phyloP scores from a whole-genome alignment of 352 stramenopile species.

The Globisporangium canariense region DNA sequence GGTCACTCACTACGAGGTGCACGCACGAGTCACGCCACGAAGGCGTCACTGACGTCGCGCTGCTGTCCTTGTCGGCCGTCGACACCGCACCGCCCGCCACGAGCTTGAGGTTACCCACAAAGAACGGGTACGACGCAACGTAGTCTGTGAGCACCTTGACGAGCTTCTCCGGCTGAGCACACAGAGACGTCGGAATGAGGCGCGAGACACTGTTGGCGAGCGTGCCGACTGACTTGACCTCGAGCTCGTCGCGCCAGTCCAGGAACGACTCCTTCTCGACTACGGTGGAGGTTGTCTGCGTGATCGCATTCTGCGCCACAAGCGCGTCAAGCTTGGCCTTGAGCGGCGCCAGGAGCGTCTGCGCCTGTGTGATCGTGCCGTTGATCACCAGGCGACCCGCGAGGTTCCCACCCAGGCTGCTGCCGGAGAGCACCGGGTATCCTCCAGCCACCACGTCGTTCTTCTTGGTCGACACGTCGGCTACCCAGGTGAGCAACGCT shows the following conservation, averaged over 20 bases:
- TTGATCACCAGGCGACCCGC: conserved; percentile 1
- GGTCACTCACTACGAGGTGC: conserved; percentile 4
- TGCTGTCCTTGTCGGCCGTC: conserved; percentile 6
- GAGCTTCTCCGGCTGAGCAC: not conserved
- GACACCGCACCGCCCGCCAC: conserved; percentile 8
- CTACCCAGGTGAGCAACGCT: conserved; percentile 2
- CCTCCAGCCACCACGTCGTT: conserved; percentile 3
- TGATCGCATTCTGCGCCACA: not conserved
- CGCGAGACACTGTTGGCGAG: conserved; percentile 2
- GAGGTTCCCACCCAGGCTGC: not conserved
- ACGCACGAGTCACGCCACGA: conserved; percentile 12
- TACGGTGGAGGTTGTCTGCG: not conserved
- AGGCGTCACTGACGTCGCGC: not conserved
- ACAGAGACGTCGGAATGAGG: conserved; percentile 1
- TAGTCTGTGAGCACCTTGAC: conserved; percentile 8
- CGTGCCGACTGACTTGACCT: not conserved
- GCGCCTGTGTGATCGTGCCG: not conserved
- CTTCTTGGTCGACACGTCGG: not conserved
- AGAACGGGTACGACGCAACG: not conserved
- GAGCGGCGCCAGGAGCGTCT: not conserved
- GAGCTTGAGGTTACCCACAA: conserved; percentile 2
- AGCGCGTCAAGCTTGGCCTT: not conserved
- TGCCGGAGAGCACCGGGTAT: not conserved
- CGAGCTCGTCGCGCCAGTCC: not conserved
- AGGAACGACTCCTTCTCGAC: conserved; percentile 1